A percentile compares a stretch with the other conserved stretches of the same genome.
These are phyloP conservation scores for Colletotrichum salicis DNA, from an alignment of 2,329 filamentous ascomycete species.

Conservation along the genomic window DNA sequence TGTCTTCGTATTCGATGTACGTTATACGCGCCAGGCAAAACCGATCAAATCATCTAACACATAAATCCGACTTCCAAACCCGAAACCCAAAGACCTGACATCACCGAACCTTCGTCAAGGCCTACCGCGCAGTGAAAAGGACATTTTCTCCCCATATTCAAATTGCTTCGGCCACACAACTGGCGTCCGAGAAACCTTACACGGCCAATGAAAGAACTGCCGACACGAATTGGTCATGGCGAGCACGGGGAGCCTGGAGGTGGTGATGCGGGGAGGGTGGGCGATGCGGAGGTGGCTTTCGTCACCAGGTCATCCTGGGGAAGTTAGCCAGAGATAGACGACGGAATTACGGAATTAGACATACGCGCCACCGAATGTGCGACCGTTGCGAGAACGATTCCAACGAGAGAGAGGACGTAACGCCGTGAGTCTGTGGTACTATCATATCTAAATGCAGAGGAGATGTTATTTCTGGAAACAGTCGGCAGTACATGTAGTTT, in stretches of 20 bases:
- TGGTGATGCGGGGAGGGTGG: constrained; percentile 17
- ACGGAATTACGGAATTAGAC: not conserved
- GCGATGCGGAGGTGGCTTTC: not conserved
- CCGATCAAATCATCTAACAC: not conserved
- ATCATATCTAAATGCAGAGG: not conserved
- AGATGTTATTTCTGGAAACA: not conserved
- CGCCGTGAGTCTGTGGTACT: not conserved
- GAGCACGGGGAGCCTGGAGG: not conserved
- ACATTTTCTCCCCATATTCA: no score
- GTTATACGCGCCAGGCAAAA: not conserved
- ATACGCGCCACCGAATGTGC: not conserved
- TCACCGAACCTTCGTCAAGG: not conserved
- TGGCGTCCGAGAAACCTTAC: constrained; percentile 11
- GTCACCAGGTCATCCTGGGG: constrained; percentile 9
- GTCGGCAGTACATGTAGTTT: not conserved
- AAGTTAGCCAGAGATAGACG: not conserved
- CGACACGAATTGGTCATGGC: constrained; percentile 8
- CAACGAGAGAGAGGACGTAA: not conserved
- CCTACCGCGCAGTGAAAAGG: no score
- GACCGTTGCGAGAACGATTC: not conserved
- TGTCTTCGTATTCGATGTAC: not conserved
- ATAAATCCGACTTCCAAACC: not conserved
- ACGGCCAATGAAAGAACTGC: constrained; percentile 22
- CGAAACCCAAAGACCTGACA: not conserved
- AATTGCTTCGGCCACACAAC: constrained; percentile 1